Percentiles rank a stretch among this genome's conserved stretches.
Conservation (phyloP, 495 filamentous ascomycete species). For the Astrothelium macrocarpum region DNA sequence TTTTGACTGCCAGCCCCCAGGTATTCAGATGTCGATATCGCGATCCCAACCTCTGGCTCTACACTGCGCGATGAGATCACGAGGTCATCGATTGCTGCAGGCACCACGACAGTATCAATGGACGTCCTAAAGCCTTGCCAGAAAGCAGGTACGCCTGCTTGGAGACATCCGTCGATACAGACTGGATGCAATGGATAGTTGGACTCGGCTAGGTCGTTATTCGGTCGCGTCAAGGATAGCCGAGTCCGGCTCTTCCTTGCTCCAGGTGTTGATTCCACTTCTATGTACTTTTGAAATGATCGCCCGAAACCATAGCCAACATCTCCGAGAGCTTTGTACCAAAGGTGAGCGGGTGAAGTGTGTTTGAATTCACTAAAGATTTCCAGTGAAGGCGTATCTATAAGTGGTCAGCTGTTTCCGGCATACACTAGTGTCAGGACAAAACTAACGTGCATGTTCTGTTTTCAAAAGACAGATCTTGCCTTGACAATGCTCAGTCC, state of each 20-base stretch:
- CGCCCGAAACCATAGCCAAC: conserved; percentile 22
- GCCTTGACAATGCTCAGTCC: conserved; percentile 12
- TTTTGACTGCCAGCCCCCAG: not conserved
- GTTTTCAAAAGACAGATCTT: not conserved
- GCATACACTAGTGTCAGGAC: too few species aligned
- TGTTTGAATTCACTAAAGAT: too few species aligned
- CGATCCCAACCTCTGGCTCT: not conserved
- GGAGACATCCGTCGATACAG: not conserved
- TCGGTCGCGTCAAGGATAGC: not conserved
- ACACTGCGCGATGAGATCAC: not conserved
- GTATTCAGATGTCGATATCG: not conserved
- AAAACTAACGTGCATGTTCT: too few species aligned
- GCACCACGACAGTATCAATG: not conserved
- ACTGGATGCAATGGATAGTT: not conserved
- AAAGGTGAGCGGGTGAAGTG: conserved; percentile 5
- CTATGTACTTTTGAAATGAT: conserved; percentile 13
- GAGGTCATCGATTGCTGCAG: not conserved
- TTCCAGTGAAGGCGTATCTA: too few species aligned
- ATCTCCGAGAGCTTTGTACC: conserved; percentile 24
- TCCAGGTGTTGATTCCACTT: conserved; percentile 12
- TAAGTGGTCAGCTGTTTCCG: too few species aligned
- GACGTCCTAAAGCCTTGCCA: not conserved
- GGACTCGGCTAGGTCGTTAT: not conserved
- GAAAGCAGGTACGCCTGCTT: not conserved
- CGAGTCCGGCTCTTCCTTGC: conserved; percentile 1